phyloP scores from a whole-genome alignment of 208 protist genomes.

The Trichomonas gallinae region DNA sequence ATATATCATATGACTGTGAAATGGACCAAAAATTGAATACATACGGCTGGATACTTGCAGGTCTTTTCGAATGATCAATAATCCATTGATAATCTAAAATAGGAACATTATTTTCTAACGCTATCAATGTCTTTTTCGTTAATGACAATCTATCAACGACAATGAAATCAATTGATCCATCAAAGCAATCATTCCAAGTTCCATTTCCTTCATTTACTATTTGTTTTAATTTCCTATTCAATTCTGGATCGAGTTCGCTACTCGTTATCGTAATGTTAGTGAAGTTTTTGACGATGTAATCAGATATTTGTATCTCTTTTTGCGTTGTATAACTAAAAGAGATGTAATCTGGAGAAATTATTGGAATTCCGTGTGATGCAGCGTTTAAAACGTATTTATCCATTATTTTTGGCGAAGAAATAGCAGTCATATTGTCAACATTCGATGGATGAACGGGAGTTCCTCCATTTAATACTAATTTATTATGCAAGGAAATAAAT shows the following conservation, averaged over 20 bases:
- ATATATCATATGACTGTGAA: not conserved
- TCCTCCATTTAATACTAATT: not conserved
- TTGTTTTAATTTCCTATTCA: not conserved
- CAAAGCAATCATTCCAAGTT: not conserved
- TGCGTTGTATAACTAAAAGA: not conserved
- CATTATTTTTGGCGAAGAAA: not conserved
- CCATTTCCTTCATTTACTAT: not conserved
- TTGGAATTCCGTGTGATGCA: not conserved
- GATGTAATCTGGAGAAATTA: not conserved
- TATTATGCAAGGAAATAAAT: not conserved
- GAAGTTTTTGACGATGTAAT: not conserved
- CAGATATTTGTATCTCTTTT: not conserved
- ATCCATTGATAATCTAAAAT: not conserved
- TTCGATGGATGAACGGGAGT: not conserved
- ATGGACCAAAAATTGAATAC: not conserved
- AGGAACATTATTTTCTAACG: not conserved
- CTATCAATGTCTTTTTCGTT: not conserved
- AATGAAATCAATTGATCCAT: not conserved
- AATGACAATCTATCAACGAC: not conserved
- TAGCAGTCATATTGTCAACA: not conserved
- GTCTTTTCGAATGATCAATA: not conserved
- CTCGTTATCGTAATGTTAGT: not conserved
- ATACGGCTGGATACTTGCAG: not conserved
- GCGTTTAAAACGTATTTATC: not conserved
- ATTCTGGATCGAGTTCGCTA: not conserved